Evolutionary conservation across 495 filamentous ascomycete genomes (phyloP), one percentile per base, ranked within the genome.

Genomic region (Pyrenula massariospora): DNA sequence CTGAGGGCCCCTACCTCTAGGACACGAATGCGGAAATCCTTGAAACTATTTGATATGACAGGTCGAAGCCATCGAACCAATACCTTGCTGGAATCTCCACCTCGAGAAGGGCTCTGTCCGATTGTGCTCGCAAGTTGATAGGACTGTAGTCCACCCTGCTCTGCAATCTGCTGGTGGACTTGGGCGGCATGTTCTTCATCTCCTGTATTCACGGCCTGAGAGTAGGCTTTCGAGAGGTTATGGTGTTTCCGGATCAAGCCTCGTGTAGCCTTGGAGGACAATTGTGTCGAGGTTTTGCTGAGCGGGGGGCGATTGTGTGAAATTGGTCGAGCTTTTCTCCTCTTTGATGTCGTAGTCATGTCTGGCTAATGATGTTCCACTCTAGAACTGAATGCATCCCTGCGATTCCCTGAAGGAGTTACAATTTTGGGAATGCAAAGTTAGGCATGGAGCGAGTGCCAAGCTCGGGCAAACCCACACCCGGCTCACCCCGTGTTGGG

Each of bases 1-100:
- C 88, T 91, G 52, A 99, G 77, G 11, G 90, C 89, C 25, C 93
- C 93, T 53, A 99, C 83, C 66, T 99, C 93, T 3, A 99, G 79
- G 69, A 96, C 77, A 20, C 77, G 77, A 24, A 88, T 59, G 58
- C 2, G 65, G 22, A 3, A 58, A 56, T 3, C 63, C 65, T 61
- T 57, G 62, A 60, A 48, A 59, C 55, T 25, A 50, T 64, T 53
- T 58, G 64, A 56, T 15, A 74, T 60, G 25, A 69, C 57, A 2
- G 82, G 71, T 51, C 77, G 67, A 25, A 97, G 77, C 93, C 93
- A 99, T 65, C 91, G 78, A 70, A 96, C 79, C 21, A 99, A 74
- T 2, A 92, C 73, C 63, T 79, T 85, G 50, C 89, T 95, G 22
- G 88, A 92, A 73, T 99, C 93, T 22, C 93, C 93, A 12, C 93